Conservation (phyloP, 768 basidiomycete species). For the Terana coerulea region DNA sequence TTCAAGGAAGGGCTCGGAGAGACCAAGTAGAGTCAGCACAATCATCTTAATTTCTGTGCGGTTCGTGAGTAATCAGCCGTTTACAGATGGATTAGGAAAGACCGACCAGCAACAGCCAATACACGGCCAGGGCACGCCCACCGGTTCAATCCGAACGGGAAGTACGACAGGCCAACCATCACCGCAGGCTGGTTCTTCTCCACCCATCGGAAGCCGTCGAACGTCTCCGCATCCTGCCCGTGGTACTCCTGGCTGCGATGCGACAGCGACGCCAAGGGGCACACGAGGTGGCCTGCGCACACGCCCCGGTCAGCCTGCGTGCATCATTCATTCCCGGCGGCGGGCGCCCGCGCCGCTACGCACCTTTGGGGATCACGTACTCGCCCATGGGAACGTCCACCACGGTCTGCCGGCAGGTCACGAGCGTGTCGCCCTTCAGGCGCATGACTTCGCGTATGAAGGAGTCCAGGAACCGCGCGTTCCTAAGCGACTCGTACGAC, state of each 20-base stretch:
- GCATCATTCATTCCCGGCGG: background rate
- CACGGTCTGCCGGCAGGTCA: slow-evolving; percentile 26
- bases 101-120: slow-evolving; percentile 29
- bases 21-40: slow-evolving; percentile 27
- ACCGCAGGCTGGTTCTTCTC: slow-evolving; percentile 26
- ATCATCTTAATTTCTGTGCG: slow-evolving; percentile 32
- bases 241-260: slow-evolving; percentile 24
- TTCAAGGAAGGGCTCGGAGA: slow-evolving; percentile 27
- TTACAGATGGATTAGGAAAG: background rate
- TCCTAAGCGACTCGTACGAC: slow-evolving; percentile 26
- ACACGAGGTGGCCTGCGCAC: slow-evolving; percentile 27
- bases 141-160: slow-evolving; percentile 32
- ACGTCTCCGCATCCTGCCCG: slow-evolving; percentile 23
- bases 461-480: slow-evolving; percentile 27
- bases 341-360: too few relatives aligned
- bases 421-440: slow-evolving; percentile 33
- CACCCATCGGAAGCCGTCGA: slow-evolving; percentile 29
- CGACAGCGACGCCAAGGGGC: slow-evolving; percentile 27
- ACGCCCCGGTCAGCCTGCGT: background rate
- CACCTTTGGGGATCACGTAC: slow-evolving; percentile 30
- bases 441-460: slow-evolving; percentile 36
- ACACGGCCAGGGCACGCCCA: slow-evolving; percentile 33
- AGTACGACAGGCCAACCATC: slow-evolving; percentile 27
- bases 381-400: slow-evolving; percentile 23
- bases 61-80: background rate